phyloP scores from a whole-genome alignment of 495 filamentous ascomycete species.

The Collariella sp. region DNA sequence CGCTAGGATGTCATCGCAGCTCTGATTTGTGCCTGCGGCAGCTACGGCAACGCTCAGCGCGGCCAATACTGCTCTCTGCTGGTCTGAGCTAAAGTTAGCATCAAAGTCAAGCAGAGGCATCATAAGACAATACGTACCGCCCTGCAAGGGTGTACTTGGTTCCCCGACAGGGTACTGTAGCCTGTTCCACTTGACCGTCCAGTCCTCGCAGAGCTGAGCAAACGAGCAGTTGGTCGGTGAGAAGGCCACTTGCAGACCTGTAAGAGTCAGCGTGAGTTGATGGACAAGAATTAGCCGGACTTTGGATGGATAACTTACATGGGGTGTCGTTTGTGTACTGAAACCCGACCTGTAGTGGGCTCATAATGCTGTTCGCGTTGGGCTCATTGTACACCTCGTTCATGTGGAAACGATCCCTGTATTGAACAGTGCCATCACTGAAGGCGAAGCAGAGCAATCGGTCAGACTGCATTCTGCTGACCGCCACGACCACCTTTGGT shows the following conservation, averaged over 20 bases:
- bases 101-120: background rate
- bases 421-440: constrained; percentile 69
- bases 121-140: constrained; percentile 29
- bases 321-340: constrained; percentile 47
- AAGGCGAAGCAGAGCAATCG: constrained; percentile 59
- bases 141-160: constrained; percentile 29
- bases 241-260: constrained; percentile 58
- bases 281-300: background rate
- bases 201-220: constrained; percentile 55
- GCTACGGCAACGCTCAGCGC: constrained; percentile 28
- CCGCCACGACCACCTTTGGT: constrained; percentile 58
- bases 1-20: constrained; percentile 69
- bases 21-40: constrained; percentile 47
- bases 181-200: constrained; percentile 51
- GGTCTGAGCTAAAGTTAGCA: constrained; percentile 17
- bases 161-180: constrained; percentile 49
- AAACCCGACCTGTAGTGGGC: constrained; percentile 64
- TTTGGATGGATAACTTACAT: constrained; percentile 30
- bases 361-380: constrained; percentile 56
- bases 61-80: constrained; percentile 34
- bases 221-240: constrained; percentile 67
- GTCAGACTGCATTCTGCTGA: constrained; percentile 56
- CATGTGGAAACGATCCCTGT: constrained; percentile 66
- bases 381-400: constrained; percentile 50
- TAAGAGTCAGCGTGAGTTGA: constrained; percentile 6